phyloP scores from a whole-genome alignment of 257 asterid genomes.

The Thymus mandschuricus region DNA sequence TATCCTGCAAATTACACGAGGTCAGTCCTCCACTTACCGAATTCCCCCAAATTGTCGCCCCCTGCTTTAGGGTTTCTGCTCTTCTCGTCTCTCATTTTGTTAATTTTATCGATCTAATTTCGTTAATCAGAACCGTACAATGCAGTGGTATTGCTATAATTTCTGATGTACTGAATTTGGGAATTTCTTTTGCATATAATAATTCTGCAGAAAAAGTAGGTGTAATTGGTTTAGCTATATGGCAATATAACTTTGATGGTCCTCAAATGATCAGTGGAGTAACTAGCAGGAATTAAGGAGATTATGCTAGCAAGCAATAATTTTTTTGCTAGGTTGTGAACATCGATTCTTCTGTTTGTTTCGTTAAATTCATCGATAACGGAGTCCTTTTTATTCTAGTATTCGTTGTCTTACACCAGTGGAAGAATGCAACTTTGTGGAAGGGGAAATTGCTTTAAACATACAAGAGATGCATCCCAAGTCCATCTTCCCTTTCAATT shows the following conservation, averaged over 20 bases:
- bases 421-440: background rate
- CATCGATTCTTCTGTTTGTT: background rate
- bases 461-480: too few relatives aligned
- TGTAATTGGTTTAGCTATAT: background rate
- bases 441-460: background rate
- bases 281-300: background rate
- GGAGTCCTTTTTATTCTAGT: background rate
- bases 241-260: background rate
- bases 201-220: background rate
- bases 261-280: too few relatives aligned
- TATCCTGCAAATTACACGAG: constrained; percentile 43
- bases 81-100: background rate
- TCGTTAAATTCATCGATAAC: background rate
- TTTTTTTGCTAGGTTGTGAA: background rate
- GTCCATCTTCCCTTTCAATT: background rate
- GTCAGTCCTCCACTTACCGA: constrained; percentile 28
- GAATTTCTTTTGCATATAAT: background rate
- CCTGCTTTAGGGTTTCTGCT: background rate
- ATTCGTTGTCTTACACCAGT: background rate
- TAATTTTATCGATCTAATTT: background rate
- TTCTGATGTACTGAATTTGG: background rate
- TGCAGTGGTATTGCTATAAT: background rate
- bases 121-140: background rate
- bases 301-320: background rate
- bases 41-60: background rate